phyloP scores from a whole-genome alignment of 768 basidiomycete species.

The Pulveroboletus sp. region DNA sequence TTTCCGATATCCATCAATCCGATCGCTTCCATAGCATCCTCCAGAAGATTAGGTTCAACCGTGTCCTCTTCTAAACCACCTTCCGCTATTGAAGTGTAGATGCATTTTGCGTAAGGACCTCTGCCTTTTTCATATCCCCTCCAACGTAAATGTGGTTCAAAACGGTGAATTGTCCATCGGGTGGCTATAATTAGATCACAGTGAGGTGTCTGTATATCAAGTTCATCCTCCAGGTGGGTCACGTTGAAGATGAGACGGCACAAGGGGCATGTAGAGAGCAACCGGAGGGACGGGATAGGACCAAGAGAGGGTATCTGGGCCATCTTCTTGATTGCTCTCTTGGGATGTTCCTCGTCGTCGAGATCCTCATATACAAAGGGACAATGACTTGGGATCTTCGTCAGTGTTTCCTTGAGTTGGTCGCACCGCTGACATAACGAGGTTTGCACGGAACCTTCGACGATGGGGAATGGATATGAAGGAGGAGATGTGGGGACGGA shows the following conservation, averaged over 20 bases:
- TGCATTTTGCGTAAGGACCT: constrained; percentile 7
- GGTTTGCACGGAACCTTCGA: neutral
- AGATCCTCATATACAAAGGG: constrained; percentile 2
- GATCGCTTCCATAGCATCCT: constrained; percentile 4
- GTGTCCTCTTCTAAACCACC: neutral
- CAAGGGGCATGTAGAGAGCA: constrained; percentile 9
- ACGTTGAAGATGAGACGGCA: constrained; percentile 14
- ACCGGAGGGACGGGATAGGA: neutral
- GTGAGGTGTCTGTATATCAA: neutral
- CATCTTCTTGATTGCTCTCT: constrained; percentile 1
- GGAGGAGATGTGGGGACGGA: neutral
- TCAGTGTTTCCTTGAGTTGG: neutral
- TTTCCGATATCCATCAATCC: neutral
- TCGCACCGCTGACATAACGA: constrained; percentile 4
- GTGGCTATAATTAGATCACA: neutral
- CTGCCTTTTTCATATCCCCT: neutral
- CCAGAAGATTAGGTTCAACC: neutral
- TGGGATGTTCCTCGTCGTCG: neutral
- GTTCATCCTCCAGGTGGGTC: neutral
- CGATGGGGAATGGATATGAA: neutral
- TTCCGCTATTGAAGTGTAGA: constrained; percentile 1
- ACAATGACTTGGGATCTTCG: neutral
- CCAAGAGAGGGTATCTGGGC: constrained; percentile 1
- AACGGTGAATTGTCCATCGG: constrained; percentile 1
- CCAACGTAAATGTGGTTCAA: neutral